phyloP scores from a whole-genome alignment of 139 green algal species.

The Volvox reticuliferus region DNA sequence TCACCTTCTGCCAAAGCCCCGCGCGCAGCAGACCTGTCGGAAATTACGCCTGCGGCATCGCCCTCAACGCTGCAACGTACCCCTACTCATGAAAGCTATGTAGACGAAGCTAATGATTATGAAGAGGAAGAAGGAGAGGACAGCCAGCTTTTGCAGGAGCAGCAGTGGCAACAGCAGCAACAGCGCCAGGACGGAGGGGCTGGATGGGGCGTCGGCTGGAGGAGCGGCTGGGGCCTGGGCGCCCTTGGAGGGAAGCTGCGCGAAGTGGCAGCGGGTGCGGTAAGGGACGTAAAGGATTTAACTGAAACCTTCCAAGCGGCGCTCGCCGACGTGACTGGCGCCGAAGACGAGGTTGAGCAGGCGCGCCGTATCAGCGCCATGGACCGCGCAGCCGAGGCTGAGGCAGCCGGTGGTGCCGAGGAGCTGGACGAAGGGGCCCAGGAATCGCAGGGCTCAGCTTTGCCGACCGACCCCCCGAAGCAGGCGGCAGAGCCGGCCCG shows the following conservation, averaged over 20 bases:
- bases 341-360: slow-evolving; percentile 48
- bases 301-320: slow-evolving; percentile 57
- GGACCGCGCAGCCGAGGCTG: slow-evolving; percentile 8
- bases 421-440: neutral
- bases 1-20: neutral
- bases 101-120: neutral
- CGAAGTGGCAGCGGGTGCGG: slow-evolving; percentile 46
- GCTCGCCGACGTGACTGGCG: slow-evolving; percentile 20
- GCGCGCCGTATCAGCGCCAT: slow-evolving; percentile 35
- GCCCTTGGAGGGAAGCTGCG: slow-evolving; percentile 46
- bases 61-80: neutral
- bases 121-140: neutral
- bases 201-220: slow-evolving; percentile 31
- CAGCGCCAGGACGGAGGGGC: slow-evolving; percentile 7
- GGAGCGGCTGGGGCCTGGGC: slow-evolving; percentile 49
- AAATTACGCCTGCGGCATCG: neutral
- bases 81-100: no score
- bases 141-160: neutral
- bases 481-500: slow-evolving; percentile 2
- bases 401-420: neutral
- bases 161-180: slow-evolving; percentile 33
- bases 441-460: neutral
- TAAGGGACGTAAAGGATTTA: slow-evolving; percentile 57
- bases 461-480: neutral
- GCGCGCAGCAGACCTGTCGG: neutral